These are phyloP conservation scores for Marsdenia floribunda DNA, from an alignment of 257 asterid genomes.

Conservation along the genomic window DNA sequence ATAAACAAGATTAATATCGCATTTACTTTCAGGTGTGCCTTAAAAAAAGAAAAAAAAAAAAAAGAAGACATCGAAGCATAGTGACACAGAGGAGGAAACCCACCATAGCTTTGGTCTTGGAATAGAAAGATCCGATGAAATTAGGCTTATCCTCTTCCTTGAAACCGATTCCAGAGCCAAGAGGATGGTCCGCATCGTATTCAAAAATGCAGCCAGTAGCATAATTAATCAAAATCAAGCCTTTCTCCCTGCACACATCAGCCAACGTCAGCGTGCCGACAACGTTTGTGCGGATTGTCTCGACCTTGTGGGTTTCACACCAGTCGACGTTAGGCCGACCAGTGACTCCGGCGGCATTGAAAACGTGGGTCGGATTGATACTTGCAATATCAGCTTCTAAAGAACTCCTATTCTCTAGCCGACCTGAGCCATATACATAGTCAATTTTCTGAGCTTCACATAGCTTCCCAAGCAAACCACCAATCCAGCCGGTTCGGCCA, in stretches of 20 bases:
- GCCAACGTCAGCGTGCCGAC: conserved; percentile 81
- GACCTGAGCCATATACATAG: conserved; percentile 69
- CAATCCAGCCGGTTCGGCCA: conserved; percentile 84
- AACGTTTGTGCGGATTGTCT: conserved; percentile 75
- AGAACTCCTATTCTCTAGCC: conserved; percentile 51
- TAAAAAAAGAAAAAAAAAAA: background rate
- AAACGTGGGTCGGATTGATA: conserved; percentile 62
- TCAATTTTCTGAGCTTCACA: conserved; percentile 58
- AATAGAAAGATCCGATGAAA: conserved; percentile 75
- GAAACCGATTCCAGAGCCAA: conserved; percentile 73
- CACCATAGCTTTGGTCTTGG: conserved; percentile 92
- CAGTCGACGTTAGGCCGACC: conserved; percentile 92
- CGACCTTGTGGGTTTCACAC: conserved; percentile 88
- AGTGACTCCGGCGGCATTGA: conserved; percentile 87
- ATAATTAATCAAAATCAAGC: conserved; percentile 57
- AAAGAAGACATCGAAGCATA: background rate
- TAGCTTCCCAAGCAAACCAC: conserved; percentile 77
- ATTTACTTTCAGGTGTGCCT: background rate
- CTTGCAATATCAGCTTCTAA: conserved; percentile 50
- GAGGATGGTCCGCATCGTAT: conserved; percentile 53
- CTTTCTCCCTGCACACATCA: conserved; percentile 66
- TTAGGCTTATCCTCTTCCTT: conserved; percentile 89
- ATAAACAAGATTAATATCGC: background rate
- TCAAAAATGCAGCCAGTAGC: conserved; percentile 87
- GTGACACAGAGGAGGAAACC: conserved; percentile 8